These are phyloP conservation scores for Pelargonium australe DNA, from an alignment of 441 rosid genomes.

Conservation along the genomic window DNA sequence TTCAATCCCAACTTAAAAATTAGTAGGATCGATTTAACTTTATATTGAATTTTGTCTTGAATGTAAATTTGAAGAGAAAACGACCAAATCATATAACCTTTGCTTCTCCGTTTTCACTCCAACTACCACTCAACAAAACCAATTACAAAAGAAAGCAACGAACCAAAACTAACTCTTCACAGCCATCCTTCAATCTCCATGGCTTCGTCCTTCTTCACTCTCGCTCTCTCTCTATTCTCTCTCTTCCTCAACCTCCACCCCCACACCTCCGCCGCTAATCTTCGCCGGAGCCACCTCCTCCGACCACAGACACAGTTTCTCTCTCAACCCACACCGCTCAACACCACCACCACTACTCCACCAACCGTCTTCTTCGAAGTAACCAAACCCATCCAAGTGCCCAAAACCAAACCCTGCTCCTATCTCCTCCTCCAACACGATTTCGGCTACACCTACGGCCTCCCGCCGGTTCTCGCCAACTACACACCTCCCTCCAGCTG, in stretches of 20 bases:
- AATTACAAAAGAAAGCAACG: background rate
- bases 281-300: conserved; percentile 26
- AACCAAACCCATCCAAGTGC: conserved; percentile 51
- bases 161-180: background rate
- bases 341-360: conserved; percentile 21
- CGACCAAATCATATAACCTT: too few species aligned
- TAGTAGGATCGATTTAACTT: too few species aligned
- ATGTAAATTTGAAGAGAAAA: too few species aligned
- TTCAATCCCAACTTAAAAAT: too few species aligned
- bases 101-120: too few species aligned
- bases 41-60: too few species aligned
- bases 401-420: conserved; percentile 43
- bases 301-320: conserved; percentile 20
- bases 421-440: conserved; percentile 54
- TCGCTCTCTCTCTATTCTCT: conserved; percentile 20
- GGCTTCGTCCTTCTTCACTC: conserved; percentile 24
- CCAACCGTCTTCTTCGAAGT: conserved; percentile 74
- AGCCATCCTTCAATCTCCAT: conserved; percentile 13
- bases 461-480: conserved; percentile 46
- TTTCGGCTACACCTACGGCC: conserved; percentile 59
- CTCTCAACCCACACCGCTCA: conserved; percentile 5
- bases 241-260: conserved; percentile 20
- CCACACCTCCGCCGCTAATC: conserved; percentile 27
- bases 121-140: too few species aligned
- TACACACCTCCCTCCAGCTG: conserved; percentile 58